Percentiles rank a stretch among this genome's conserved stretches.
These are phyloP conservation scores for Penicillium glabrum DNA, from an alignment of 2,329 filamentous ascomycete species.

Conservation along the genomic window DNA sequence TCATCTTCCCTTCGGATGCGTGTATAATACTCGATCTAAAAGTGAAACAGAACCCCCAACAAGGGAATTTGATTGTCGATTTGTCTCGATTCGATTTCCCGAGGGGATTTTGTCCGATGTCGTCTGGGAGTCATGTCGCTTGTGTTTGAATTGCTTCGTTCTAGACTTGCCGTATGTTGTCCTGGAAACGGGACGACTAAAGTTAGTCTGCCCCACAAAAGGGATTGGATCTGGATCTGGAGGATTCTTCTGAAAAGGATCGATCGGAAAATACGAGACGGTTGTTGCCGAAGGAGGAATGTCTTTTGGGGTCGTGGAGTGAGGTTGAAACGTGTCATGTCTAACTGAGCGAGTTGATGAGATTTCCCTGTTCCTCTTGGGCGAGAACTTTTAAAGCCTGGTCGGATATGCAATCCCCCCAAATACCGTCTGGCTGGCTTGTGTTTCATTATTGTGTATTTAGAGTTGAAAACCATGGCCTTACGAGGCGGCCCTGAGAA, in stretches of 20 bases:
- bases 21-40: slow-evolving; percentile 44
- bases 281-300: background rate
- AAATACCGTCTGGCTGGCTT: slow-evolving; percentile 25
- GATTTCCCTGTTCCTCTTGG: slow-evolving; percentile 16
- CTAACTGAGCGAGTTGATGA: slow-evolving; percentile 26
- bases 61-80: slow-evolving; percentile 24
- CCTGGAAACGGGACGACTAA: slow-evolving; percentile 5
- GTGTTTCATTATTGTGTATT: slow-evolving; percentile 44
- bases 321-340: slow-evolving; percentile 7
- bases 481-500: slow-evolving; percentile 30
- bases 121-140: background rate
- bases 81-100: slow-evolving; percentile 5
- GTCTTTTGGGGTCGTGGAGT: background rate
- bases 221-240: background rate
- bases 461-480: slow-evolving; percentile 42
- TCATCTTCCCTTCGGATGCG: slow-evolving; percentile 36
- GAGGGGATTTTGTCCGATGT: background rate
- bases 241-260: background rate
- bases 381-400: slow-evolving; percentile 25
- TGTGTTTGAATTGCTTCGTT: background rate
- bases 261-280: background rate
- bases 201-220: slow-evolving; percentile 1
- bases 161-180: background rate
- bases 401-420: slow-evolving; percentile 23
- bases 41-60: slow-evolving; percentile 21